Evolutionary conservation across 2,329 filamentous ascomycete genomes (phyloP).

Genomic region (Tolypocladium tundrense): DNA sequence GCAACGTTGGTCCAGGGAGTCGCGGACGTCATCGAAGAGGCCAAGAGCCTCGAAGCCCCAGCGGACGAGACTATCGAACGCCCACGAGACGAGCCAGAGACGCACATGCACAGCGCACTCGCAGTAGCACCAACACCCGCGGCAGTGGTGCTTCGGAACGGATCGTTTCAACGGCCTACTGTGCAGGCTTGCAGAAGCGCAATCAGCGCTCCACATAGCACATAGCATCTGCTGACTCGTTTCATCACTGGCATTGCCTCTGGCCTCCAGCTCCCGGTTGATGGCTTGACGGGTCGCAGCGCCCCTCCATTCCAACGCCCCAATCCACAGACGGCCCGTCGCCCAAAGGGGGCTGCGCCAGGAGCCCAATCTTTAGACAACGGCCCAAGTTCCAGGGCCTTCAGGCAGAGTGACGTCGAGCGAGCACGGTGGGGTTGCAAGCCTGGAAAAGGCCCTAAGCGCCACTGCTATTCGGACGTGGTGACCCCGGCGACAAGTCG

Average conservation of each 20-base stretch:
- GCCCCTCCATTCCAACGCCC: background rate
- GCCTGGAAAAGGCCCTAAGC: background rate
- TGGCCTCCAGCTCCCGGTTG: no score
- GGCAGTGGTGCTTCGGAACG: no score
- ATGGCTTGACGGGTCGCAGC: background rate
- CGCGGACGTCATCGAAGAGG: background rate
- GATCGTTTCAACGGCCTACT: no score
- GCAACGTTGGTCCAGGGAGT: background rate
- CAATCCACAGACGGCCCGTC: background rate
- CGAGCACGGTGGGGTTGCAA: background rate
- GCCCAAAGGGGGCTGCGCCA: background rate
- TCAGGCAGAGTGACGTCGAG: conserved; percentile 4
- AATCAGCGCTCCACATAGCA: background rate
- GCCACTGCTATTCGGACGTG: background rate
- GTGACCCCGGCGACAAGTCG: conserved; percentile 7
- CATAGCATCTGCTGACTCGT: background rate
- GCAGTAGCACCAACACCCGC: background rate
- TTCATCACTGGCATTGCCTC: background rate
- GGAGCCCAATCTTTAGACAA: background rate
- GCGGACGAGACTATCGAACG: background rate
- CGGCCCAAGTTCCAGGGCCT: background rate
- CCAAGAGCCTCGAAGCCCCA: background rate
- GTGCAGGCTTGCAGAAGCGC: no score
- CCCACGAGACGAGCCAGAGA: background rate
- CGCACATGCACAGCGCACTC: background rate